Percentiles rank a stretch among this genome's conserved stretches.
Evolutionary conservation across 495 filamentous ascomycete genomes (phyloP).

Genomic region (Jackrogersella multiformis): DNA sequence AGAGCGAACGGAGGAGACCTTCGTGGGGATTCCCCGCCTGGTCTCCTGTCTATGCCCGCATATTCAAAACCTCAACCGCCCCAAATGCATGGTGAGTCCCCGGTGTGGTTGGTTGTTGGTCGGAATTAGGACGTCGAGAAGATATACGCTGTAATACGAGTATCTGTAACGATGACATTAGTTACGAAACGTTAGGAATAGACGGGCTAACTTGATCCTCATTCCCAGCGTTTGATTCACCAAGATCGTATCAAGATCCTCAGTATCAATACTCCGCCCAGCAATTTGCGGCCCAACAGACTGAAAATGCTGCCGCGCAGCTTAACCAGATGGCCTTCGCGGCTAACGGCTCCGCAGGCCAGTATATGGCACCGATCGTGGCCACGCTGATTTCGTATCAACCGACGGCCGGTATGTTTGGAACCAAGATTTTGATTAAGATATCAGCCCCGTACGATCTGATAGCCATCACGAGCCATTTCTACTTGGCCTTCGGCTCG

Average conservation of each 20-base stretch:
- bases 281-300: conserved; percentile 51
- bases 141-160: not conserved
- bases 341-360: conserved; percentile 60
- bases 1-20: conserved; percentile 58
- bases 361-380: conserved; percentile 58
- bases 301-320: conserved; percentile 58
- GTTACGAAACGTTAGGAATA: not conserved
- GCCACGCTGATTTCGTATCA: conserved; percentile 71
- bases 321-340: conserved; percentile 64
- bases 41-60: conserved; percentile 60
- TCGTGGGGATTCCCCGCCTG: conserved; percentile 58
- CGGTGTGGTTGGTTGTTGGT: not conserved
- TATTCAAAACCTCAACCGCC: conserved; percentile 56
- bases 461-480: conserved; percentile 63
- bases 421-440: conserved; percentile 75
- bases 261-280: conserved; percentile 57
- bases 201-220: conserved; percentile 47
- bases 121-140: conserved; percentile 25
- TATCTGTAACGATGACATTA: not conserved
- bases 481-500: conserved; percentile 79
- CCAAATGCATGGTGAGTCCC: conserved; percentile 59
- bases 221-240: conserved; percentile 58
- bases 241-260: conserved; percentile 54
- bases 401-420: conserved; percentile 72
- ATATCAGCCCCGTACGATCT: conserved; percentile 77